These are phyloP conservation scores for Xylaria arbuscula DNA, from an alignment of 2,329 filamentous ascomycete genomes.

Conservation along the genomic window DNA sequence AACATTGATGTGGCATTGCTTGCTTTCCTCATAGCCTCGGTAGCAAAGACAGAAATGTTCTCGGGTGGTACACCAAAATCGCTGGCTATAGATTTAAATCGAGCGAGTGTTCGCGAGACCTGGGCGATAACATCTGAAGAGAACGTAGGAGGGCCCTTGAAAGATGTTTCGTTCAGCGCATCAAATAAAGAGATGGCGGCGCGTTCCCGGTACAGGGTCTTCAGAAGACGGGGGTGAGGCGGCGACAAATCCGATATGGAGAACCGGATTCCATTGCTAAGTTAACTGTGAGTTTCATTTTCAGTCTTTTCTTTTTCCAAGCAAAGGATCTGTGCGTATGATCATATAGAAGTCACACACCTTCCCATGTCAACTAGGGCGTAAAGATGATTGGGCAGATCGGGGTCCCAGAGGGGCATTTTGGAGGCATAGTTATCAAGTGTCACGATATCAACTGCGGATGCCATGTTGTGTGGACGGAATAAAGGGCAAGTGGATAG, in stretches of 20 bases:
- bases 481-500: neutral
- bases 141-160: constrained; percentile 54
- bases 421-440: constrained; percentile 63
- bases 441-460: constrained; percentile 58
- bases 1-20: constrained; percentile 78
- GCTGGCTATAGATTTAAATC: constrained; percentile 77
- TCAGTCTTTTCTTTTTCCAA: constrained; percentile 1
- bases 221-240: constrained; percentile 76
- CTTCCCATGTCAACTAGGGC: constrained; percentile 71
- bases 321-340: neutral
- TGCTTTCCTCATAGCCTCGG: constrained; percentile 87
- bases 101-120: constrained; percentile 74
- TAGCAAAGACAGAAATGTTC: constrained; percentile 82
- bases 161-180: constrained; percentile 68
- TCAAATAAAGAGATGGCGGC: constrained; percentile 89
- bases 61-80: constrained; percentile 73
- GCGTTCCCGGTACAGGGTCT: constrained; percentile 81
- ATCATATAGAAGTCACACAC: constrained; percentile 50
- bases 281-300: constrained; percentile 23
- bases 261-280: constrained; percentile 91
- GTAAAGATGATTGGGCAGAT: constrained; percentile 62
- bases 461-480: constrained; percentile 46
- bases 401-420: constrained; percentile 61
- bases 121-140: constrained; percentile 67
- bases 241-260: constrained; percentile 85